Percentiles rank a stretch among this genome's conserved stretches.
Conservation (phyloP, 331 rosid species). For the Quercus lobata region DNA sequence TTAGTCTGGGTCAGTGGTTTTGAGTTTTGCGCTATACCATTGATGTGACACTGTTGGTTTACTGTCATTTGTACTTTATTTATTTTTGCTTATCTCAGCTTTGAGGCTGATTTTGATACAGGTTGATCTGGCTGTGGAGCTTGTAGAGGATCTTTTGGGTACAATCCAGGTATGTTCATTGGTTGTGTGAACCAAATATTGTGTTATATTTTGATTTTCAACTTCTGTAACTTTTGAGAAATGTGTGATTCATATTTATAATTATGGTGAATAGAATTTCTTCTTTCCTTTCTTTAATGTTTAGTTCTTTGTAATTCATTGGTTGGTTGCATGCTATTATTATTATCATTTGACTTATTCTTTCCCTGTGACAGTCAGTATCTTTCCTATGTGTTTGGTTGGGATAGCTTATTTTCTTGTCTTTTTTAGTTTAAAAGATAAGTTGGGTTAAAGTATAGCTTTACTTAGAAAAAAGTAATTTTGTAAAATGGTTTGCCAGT, state of each 20-base stretch:
- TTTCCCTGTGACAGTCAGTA: too few relatives aligned
- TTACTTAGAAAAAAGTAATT: too few relatives aligned
- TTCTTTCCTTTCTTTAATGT: neutral
- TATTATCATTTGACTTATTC: too few relatives aligned
- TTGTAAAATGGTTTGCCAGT: too few relatives aligned
- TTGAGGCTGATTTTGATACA: constrained; percentile 27
- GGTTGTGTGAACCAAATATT: neutral
- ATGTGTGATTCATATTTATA: neutral
- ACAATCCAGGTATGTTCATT: constrained; percentile 58
- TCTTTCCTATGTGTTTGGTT: too few relatives aligned
- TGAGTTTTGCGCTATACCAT: neutral
- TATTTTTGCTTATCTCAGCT: constrained; percentile 18
- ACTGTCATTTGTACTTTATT: neutral
- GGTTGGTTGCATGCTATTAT: too few relatives aligned
- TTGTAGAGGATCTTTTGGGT: constrained; percentile 92
- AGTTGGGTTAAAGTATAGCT: too few relatives aligned
- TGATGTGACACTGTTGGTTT: neutral
- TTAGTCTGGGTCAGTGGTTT: constrained; percentile 23
- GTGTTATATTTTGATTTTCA: neutral
- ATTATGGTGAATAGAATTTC: neutral
- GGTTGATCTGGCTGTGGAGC: constrained; percentile 93
- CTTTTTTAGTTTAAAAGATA: too few relatives aligned
- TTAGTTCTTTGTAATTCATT: too few relatives aligned
- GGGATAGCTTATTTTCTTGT: too few relatives aligned
- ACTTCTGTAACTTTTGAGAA: neutral